Base-by-base conservation (phyloP, 2,329 filamentous ascomycete genomes). In the Tothia fuscella region DNA sequence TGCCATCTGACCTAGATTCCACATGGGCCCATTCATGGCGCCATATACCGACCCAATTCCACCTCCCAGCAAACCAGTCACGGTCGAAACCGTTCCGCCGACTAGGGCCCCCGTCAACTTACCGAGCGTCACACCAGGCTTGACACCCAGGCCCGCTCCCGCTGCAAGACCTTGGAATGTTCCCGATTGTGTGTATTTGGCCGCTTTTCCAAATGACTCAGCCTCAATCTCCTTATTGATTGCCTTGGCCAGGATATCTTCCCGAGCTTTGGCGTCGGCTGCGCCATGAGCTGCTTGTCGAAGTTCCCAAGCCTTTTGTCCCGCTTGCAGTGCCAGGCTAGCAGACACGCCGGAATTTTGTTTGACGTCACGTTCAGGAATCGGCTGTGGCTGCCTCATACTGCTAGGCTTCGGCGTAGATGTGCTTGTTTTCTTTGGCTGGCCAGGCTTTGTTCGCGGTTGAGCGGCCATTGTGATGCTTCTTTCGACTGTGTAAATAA, bases 141-240 rank as follows among this genome's bases (percentile, higher is more conserved):
- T 51, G 13, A 59, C 54, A 19, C 60, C 60, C 12, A 63, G 40
- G 5, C 60, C 60, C 14, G 58, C 58, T 9, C 60, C 60, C 37
- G 59, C 59, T 9, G 58, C 56, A 3, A 63, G 53, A 0, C 60
- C 60, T 43, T 63, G 60, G 42, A 63, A 63, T 3, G 59, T 51
- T 17, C 60, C 60, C 1, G 57, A 58, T 21, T 54, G 56, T 2
- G 57, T 56, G 21, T 63, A 63, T 28, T 63, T 62, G 13, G 60
- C 60, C 17, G 59, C 57, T 42, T 63, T 63, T 24, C 59, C 59
- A 38, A 63, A 62, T 0, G 57, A 60, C 38, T 62, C 59, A 2
- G 60, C 59, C 48, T 63, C 59, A 31, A 63, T 61, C 34, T 61
- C 57, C 41, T 60, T 61, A 46, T 62, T 58, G 47, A 63, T 53